Percentiles rank a stretch among this genome's conserved stretches.
Evolutionary conservation across 768 basidiomycete genomes (phyloP).

Genomic region (Boletus rubroflammeus): DNA sequence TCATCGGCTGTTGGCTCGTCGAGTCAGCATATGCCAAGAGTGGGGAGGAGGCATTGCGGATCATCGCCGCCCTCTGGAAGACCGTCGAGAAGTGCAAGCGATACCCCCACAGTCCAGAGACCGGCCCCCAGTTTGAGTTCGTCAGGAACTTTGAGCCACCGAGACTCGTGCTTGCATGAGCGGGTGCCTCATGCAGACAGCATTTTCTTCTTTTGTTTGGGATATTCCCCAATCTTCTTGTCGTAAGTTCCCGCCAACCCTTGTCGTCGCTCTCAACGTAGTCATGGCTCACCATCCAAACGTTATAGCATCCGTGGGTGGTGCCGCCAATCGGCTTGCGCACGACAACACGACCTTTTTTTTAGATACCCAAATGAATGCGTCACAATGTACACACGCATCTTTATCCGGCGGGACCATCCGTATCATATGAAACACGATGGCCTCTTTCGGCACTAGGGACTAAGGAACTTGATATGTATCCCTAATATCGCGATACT

Average conservation of each 20-base stretch:
- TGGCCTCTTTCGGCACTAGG: constrained; percentile 3
- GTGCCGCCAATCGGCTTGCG: neutral
- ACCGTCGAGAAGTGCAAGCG: constrained; percentile 74
- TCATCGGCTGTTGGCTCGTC: constrained; percentile 74
- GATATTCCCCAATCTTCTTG: neutral
- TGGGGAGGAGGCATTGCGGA: constrained; percentile 59
- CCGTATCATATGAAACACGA: neutral
- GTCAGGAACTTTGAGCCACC: constrained; percentile 53
- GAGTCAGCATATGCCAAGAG: constrained; percentile 58
- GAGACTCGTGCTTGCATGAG: constrained; percentile 18
- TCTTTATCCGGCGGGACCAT: constrained; percentile 18
- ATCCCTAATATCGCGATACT: constrained; percentile 19
- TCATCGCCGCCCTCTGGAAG: constrained; percentile 69
- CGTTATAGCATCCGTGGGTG: constrained; percentile 1
- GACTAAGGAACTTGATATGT: constrained; percentile 13
- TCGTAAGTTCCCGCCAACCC: constrained; percentile 2
- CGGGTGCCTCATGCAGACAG: neutral
- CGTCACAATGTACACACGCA: constrained; percentile 29
- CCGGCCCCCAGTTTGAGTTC: constrained; percentile 74
- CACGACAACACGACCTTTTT: neutral
- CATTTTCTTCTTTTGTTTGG: neutral
- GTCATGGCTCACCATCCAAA: neutral
- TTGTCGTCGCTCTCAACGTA: neutral
- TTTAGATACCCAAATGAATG: constrained; percentile 18
- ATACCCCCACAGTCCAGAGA: constrained; percentile 76